phyloP scores from a whole-genome alignment of 768 basidiomycete genomes.

The Boletus subcaerulescens region DNA sequence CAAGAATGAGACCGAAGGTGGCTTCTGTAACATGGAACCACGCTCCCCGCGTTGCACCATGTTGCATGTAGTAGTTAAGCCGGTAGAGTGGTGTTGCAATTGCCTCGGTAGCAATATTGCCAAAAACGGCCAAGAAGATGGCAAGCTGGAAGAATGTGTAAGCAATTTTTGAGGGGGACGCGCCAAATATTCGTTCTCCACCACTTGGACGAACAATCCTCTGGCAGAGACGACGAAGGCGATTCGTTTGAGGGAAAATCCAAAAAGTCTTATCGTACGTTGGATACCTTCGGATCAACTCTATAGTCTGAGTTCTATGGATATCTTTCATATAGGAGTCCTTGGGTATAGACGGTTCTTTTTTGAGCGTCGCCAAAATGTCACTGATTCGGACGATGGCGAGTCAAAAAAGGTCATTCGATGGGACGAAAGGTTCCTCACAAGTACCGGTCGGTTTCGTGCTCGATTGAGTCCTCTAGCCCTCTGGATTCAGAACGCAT shows the following conservation, averaged over 20 bases:
- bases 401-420: background rate
- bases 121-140: conserved; percentile 75
- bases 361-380: conserved; percentile 60
- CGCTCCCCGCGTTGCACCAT: conserved; percentile 59
- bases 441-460: conserved; percentile 74
- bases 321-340: conserved; percentile 63
- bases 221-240: conserved; percentile 73
- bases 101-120: conserved; percentile 79
- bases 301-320: conserved; percentile 67
- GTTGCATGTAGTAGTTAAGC: conserved; percentile 55
- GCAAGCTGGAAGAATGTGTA: conserved; percentile 72
- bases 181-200: conserved; percentile 84
- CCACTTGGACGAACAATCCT: conserved; percentile 76
- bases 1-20: conserved; percentile 63
- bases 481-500: conserved; percentile 31
- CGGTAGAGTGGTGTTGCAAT: conserved; percentile 85
- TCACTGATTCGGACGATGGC: conserved; percentile 43
- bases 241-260: conserved; percentile 79
- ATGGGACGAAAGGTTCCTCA: conserved; percentile 35
- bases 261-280: conserved; percentile 88
- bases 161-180: conserved; percentile 56
- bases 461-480: conserved; percentile 37
- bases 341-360: conserved; percentile 42
- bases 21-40: conserved; percentile 89
- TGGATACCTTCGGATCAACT: conserved; percentile 87